These are phyloP conservation scores for Fonsecaea nubica DNA, from an alignment of 2,329 filamentous ascomycete species.

Conservation along the genomic window DNA sequence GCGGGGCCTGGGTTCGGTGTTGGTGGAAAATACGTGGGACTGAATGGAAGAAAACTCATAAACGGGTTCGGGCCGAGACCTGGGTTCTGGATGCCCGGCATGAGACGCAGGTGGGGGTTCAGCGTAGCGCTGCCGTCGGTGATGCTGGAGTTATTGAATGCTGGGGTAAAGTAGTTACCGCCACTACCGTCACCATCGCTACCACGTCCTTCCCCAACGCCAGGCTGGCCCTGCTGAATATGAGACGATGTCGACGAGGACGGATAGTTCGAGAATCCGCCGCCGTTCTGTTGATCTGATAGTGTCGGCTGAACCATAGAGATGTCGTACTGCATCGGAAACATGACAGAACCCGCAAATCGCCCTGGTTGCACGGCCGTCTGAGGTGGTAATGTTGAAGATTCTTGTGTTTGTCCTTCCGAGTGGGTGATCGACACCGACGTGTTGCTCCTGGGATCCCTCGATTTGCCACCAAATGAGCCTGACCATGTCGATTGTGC, in stretches of 20 bases:
- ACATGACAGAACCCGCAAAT: slow-evolving; percentile 20
- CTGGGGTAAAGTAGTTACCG: background rate
- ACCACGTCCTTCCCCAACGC: too few relatives aligned
- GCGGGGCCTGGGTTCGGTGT: background rate
- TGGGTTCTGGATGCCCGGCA: slow-evolving; percentile 17
- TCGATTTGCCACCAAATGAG: background rate
- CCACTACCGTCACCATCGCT: background rate
- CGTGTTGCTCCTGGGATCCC: background rate
- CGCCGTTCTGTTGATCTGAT: slow-evolving; percentile 6
- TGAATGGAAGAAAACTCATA: slow-evolving; percentile 22
- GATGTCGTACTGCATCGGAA: slow-evolving; percentile 21
- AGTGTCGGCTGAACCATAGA: slow-evolving; percentile 19
- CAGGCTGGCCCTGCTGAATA: background rate
- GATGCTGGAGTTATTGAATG: background rate
- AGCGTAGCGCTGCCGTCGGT: background rate
- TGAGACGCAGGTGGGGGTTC: slow-evolving; percentile 9
- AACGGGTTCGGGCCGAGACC: slow-evolving; percentile 14
- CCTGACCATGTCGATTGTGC: background rate
- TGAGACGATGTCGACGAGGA: background rate
- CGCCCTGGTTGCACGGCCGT: background rate
- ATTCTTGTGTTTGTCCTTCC: background rate
- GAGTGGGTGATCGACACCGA: background rate
- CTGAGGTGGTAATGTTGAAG: background rate
- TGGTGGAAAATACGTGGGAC: background rate
- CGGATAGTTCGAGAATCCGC: background rate